Evolutionary conservation across 1,284 basidiomycete genomes (phyloP).

Genomic region (Pyrrhoderma lamaoense): DNA sequence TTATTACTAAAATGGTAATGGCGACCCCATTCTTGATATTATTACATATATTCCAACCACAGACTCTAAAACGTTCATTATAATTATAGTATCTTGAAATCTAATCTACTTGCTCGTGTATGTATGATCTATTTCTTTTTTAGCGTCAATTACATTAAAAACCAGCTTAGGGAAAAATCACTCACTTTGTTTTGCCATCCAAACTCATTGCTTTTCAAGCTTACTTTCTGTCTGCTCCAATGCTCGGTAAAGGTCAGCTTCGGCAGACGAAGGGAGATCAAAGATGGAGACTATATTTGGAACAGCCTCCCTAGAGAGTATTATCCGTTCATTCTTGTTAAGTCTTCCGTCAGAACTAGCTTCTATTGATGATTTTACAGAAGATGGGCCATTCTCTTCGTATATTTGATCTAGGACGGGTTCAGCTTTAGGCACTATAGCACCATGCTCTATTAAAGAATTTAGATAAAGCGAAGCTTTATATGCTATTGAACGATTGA

Average conservation of each 20-base stretch:
- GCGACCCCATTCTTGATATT: too few species aligned
- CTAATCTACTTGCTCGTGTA: too few species aligned
- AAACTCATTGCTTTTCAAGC: not conserved
- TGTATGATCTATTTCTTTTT: too few species aligned
- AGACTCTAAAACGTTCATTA: too few species aligned
- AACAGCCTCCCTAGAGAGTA: slow-evolving; percentile 50
- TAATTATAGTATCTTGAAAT: too few species aligned
- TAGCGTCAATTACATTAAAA: too few species aligned
- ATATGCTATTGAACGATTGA: slow-evolving; percentile 49
- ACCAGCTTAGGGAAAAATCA: not conserved
- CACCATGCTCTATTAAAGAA: slow-evolving; percentile 45
- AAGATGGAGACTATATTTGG: slow-evolving; percentile 42
- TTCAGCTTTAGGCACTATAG: slow-evolving; percentile 49
- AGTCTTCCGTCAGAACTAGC: not conserved
- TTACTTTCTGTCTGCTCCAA: slow-evolving; percentile 43
- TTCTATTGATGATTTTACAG: not conserved
- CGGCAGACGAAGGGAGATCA: slow-evolving; percentile 38
- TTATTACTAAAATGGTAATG: too few species aligned
- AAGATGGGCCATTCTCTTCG: slow-evolving; percentile 23
- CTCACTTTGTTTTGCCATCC: not conserved
- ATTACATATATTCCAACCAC: too few species aligned
- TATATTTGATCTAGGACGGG: slow-evolving; percentile 54
- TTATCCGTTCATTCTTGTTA: slow-evolving; percentile 22
- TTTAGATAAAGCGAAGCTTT: slow-evolving; percentile 64
- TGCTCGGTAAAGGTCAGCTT: slow-evolving; percentile 53